Conservation (phyloP, 768 basidiomycete genomes). For the Sarcodon aspratus region DNA sequence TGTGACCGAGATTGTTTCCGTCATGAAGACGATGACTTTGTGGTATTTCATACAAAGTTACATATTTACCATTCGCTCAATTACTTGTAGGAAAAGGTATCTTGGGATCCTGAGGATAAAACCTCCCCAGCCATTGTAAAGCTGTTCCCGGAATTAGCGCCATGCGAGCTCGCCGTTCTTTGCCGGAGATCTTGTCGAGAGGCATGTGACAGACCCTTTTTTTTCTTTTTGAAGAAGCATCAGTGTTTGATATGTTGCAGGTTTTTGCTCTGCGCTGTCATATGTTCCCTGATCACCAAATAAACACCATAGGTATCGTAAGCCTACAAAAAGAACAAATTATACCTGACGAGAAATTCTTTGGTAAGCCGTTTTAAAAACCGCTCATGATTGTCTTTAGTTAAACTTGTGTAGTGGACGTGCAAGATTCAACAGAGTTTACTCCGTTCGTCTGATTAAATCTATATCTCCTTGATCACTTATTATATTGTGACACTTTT, state of each 20-base stretch:
- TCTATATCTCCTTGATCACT: not conserved
- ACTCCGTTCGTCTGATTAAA: not conserved
- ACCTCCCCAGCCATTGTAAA: slow-evolving; percentile 21
- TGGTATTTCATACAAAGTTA: not conserved
- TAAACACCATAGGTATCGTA: not conserved
- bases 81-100: too few species aligned
- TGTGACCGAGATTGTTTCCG: not conserved
- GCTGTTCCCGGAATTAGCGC: slow-evolving; percentile 31
- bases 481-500: not conserved
- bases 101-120: not conserved
- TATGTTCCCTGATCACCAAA: slow-evolving; percentile 10
- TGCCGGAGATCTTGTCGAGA: slow-evolving; percentile 37
- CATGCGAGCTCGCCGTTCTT: slow-evolving; percentile 38
- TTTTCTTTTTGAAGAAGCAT: not conserved
- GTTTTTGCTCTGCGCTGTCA: slow-evolving; percentile 12
- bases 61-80: too few species aligned
- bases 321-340: too few species aligned
- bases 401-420: not conserved
- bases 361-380: not conserved
- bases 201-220: slow-evolving; percentile 18
- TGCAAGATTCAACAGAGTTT: not conserved
- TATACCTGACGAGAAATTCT: not conserved
- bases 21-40: not conserved
- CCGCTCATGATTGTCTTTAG: not conserved
- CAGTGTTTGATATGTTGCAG: slow-evolving; percentile 1